phyloP scores from a whole-genome alignment of 208 protist genomes.

The Leishmania lainsoni region DNA sequence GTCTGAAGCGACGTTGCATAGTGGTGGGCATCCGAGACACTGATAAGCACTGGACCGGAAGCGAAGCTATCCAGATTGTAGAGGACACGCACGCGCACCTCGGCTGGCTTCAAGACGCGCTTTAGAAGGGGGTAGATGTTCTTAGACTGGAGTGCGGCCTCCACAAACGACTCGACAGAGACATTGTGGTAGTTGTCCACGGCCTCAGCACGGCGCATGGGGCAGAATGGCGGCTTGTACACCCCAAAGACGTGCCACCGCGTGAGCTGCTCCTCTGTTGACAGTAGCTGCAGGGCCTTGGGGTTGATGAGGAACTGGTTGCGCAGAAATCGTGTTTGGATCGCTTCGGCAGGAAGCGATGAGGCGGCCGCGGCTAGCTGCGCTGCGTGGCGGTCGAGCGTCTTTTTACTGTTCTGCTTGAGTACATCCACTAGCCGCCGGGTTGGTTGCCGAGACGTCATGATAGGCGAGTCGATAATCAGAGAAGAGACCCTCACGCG shows the following conservation, averaged over 20 bases:
- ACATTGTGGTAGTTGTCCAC: constrained; percentile 80
- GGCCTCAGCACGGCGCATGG: constrained; percentile 73
- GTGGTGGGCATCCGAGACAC: constrained; percentile 43
- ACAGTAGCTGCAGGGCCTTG: constrained; percentile 61
- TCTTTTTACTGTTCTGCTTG: constrained; percentile 56
- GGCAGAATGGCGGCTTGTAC: constrained; percentile 91
- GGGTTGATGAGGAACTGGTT: constrained; percentile 84
- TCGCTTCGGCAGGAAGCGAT: constrained; percentile 51
- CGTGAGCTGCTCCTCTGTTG: constrained; percentile 34
- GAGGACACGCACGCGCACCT: constrained; percentile 72
- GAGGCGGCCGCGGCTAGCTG: constrained; percentile 53
- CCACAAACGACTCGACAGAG: constrained; percentile 81
- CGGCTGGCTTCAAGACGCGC: constrained; percentile 21
- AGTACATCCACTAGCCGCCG: constrained; percentile 79
- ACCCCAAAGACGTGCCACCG: constrained; percentile 71
- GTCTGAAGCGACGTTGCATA: constrained; percentile 50
- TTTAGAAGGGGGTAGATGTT: constrained; percentile 49
- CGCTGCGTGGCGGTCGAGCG: constrained; percentile 58
- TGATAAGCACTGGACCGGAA: constrained; percentile 81
- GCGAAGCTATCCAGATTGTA: constrained; percentile 68
- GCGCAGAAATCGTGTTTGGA: constrained; percentile 78
- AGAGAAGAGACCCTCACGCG: neutral
- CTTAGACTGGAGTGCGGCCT: constrained; percentile 61
- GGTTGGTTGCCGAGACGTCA: constrained; percentile 62
- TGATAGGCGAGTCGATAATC: constrained; percentile 1